These are phyloP conservation scores for Prunus salicina DNA, from an alignment of 306 rosid genomes.

Conservation along the genomic window DNA sequence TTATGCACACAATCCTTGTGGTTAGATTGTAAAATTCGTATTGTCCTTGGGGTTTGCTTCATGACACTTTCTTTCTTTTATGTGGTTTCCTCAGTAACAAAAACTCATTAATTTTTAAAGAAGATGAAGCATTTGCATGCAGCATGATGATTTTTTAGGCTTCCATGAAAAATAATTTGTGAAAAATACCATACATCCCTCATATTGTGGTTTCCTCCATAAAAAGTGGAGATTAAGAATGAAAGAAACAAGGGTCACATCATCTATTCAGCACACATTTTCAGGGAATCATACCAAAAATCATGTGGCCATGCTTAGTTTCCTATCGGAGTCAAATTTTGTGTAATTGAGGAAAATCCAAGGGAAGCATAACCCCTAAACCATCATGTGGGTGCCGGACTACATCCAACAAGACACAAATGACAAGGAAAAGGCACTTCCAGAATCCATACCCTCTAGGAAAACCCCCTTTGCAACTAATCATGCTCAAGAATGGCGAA, in stretches of 20 bases:
- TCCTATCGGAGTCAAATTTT: not conserved
- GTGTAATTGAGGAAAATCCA: not conserved
- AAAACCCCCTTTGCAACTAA: not conserved
- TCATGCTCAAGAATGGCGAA: not conserved
- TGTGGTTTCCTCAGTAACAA: not conserved
- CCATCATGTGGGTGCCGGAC: not conserved
- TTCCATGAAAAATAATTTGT: not conserved
- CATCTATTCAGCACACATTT: not conserved
- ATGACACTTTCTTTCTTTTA: not conserved
- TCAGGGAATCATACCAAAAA: not conserved
- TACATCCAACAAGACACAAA: not conserved
- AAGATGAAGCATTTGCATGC: not conserved
- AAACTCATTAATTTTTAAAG: not conserved
- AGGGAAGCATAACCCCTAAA: not conserved
- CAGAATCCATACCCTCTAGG: not conserved
- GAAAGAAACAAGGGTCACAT: not conserved
- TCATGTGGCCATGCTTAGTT: not conserved
- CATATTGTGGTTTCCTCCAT: not conserved
- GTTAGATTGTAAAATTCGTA: not conserved
- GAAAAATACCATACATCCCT: not conserved
- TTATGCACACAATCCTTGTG: not conserved
- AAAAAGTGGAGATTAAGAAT: not conserved
- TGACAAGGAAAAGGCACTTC: not conserved
- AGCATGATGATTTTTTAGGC: not conserved
- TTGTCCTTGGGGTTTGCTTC: not conserved